Conservation (phyloP, 768 basidiomycete genomes). For the Lactarius sp. region DNA sequence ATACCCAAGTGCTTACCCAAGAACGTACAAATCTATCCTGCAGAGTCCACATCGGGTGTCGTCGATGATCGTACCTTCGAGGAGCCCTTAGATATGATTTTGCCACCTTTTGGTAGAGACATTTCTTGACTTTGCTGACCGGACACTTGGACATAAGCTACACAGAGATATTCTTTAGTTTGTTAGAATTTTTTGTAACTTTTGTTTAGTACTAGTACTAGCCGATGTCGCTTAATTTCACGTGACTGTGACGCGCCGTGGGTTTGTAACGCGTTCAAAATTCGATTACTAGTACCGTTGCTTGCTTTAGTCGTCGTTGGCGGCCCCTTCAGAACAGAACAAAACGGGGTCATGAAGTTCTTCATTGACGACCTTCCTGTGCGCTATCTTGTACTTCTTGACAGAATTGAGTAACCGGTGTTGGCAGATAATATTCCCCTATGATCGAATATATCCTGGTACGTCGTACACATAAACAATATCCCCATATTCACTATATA, state of each 20-base stretch:
- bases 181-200: conserved; percentile 9
- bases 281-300: not conserved
- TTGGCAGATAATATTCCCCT: conserved; percentile 81
- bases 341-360: conserved; percentile 32
- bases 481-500: conserved; percentile 12
- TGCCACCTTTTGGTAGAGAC: conserved; percentile 24
- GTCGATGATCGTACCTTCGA: conserved; percentile 8
- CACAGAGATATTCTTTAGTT: conserved; percentile 3
- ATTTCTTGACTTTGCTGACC: not conserved
- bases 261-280: conserved; percentile 9
- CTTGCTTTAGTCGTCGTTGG: not conserved
- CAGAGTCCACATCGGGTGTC: not conserved
- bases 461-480: conserved; percentile 25
- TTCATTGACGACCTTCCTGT: conserved; percentile 44
- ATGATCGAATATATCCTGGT: conserved; percentile 96
- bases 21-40: conserved; percentile 10
- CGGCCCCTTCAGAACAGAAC: not conserved
- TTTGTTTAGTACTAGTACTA: conserved; percentile 4
- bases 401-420: conserved; percentile 6
- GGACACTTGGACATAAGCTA: not conserved
- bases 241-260: conserved; percentile 3
- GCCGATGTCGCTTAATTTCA: not conserved
- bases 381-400: conserved; percentile 21
- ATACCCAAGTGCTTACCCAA: conserved; percentile 6
- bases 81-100: conserved; percentile 24